These are phyloP conservation scores for Gnaphalium uliginosum DNA, from an alignment of 129 eudicot genomes.

Conservation along the genomic window DNA sequence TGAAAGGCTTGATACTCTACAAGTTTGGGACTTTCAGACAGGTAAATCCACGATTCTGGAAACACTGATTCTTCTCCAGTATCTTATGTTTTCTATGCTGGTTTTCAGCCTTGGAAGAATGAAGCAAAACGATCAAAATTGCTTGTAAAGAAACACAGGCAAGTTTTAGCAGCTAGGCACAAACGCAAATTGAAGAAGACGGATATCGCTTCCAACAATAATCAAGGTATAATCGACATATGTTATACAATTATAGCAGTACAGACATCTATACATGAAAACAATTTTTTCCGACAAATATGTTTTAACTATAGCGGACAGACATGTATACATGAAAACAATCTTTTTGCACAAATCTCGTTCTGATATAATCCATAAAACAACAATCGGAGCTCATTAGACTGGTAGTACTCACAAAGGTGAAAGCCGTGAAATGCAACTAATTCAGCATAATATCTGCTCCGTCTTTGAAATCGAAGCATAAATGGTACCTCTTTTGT, in stretches of 20 bases:
- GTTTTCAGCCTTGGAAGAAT: conserved; percentile 66
- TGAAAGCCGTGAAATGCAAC: not conserved
- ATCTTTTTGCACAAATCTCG: not conserved
- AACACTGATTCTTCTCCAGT: conserved; percentile 2
- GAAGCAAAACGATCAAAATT: conserved; percentile 66
- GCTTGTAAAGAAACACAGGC: conserved; percentile 71
- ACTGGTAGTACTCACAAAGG: not conserved
- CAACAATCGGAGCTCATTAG: not conserved
- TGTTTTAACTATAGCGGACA: not conserved
- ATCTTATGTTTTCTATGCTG: not conserved
- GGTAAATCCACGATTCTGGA: conserved; percentile 37
- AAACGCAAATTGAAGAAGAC: conserved; percentile 49
- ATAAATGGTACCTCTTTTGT: not conserved
- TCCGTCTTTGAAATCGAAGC: not conserved
- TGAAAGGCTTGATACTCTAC: conserved; percentile 80
- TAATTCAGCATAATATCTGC: not conserved
- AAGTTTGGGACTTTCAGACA: conserved; percentile 71
- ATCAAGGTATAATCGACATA: conserved; percentile 31
- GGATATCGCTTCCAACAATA: conserved; percentile 18
- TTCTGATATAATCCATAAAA: not conserved
- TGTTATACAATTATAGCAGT: not conserved
- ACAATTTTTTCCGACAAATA: not conserved
- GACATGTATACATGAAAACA: not conserved
- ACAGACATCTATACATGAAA: not conserved
- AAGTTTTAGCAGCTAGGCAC: conserved; percentile 69